phyloP scores from a whole-genome alignment of 1,284 basidiomycete species.

The Sporisorium reilianum region DNA sequence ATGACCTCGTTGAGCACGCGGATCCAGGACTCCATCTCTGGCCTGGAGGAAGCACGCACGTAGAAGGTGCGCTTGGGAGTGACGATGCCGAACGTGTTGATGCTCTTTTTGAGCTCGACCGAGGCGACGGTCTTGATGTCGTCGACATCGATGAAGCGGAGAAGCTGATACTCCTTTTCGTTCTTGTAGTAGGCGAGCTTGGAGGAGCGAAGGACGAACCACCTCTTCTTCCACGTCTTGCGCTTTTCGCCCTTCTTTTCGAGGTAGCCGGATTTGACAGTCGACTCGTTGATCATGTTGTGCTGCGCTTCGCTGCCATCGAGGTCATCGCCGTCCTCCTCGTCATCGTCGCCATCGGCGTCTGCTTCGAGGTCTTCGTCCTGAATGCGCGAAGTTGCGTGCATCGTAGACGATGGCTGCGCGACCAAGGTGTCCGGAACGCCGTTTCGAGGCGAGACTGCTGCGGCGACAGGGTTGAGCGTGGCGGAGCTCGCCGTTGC shows the following conservation, averaged over 20 bases:
- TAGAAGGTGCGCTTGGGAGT: slow-evolving; percentile 93
- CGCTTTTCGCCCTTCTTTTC: slow-evolving; percentile 96
- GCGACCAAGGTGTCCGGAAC: not conserved
- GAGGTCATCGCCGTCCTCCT: slow-evolving; percentile 80
- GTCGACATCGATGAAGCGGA: slow-evolving; percentile 86
- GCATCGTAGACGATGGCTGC: slow-evolving; percentile 1
- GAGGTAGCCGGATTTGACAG: slow-evolving; percentile 89
- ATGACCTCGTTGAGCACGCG: slow-evolving; percentile 82
- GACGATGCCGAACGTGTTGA: slow-evolving; percentile 91
- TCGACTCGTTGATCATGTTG: slow-evolving; percentile 75
- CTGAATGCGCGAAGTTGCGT: slow-evolving; percentile 8
- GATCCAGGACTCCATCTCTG: slow-evolving; percentile 87
- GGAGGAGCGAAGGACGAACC: slow-evolving; percentile 93
- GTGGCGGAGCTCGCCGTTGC: not conserved
- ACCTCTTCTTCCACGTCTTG: slow-evolving; percentile 99
- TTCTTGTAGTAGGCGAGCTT: slow-evolving; percentile 98
- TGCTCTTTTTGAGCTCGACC: slow-evolving; percentile 88
- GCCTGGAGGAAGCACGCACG: slow-evolving; percentile 80
- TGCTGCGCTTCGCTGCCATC: slow-evolving; percentile 71
- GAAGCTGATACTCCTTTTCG: slow-evolving; percentile 77
- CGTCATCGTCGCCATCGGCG: slow-evolving; percentile 75
- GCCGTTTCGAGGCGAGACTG: slow-evolving; percentile 3
- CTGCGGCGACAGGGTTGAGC: slow-evolving; percentile 13
- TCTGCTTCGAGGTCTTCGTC: slow-evolving; percentile 50
- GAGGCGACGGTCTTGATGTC: slow-evolving; percentile 91